A percentile compares a stretch with the other conserved stretches of the same genome.
These are phyloP conservation scores for Amylocarpus encephaloides DNA, from an alignment of 2,329 filamentous ascomycete genomes.

Conservation along the genomic window DNA sequence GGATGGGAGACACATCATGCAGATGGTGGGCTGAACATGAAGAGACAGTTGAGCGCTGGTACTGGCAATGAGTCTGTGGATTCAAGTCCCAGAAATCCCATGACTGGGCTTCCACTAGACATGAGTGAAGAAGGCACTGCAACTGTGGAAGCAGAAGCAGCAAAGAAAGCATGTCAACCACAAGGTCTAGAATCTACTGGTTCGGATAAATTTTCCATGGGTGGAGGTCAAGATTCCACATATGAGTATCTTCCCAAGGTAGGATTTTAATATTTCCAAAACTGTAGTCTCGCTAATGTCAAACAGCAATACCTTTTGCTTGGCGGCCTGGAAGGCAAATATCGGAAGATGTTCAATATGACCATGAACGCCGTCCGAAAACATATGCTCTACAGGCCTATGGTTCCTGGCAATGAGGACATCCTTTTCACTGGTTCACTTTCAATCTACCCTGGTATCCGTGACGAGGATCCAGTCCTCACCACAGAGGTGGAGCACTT, in stretches of 20 bases:
- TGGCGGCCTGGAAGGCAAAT: slow-evolving; percentile 66
- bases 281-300: slow-evolving; percentile 17
- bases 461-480: slow-evolving; percentile 37
- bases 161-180: slow-evolving; percentile 44
- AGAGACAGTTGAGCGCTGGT: background rate
- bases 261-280: slow-evolving; percentile 15
- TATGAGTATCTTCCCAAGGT: slow-evolving; percentile 67
- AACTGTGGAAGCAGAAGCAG: slow-evolving; percentile 7
- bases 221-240: slow-evolving; percentile 61
- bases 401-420: slow-evolving; percentile 59
- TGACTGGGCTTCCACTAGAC: slow-evolving; percentile 10
- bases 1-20: slow-evolving; percentile 17
- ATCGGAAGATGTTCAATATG: slow-evolving; percentile 64
- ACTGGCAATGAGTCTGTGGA: background rate
- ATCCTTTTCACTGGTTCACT: slow-evolving; percentile 68
- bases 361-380: slow-evolving; percentile 63
- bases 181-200: slow-evolving; percentile 50
- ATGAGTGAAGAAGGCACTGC: slow-evolving; percentile 12
- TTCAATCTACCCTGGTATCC: slow-evolving; percentile 39
- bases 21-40: slow-evolving; percentile 2
- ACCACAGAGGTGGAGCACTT: slow-evolving; percentile 44
- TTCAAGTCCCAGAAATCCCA: background rate
- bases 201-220: slow-evolving; percentile 51
- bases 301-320: slow-evolving; percentile 63
- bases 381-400: slow-evolving; percentile 70